These are phyloP conservation scores for Leccinum brunneo-olivaceum DNA, from an alignment of 1,284 basidiomycete genomes.

Conservation along the genomic window DNA sequence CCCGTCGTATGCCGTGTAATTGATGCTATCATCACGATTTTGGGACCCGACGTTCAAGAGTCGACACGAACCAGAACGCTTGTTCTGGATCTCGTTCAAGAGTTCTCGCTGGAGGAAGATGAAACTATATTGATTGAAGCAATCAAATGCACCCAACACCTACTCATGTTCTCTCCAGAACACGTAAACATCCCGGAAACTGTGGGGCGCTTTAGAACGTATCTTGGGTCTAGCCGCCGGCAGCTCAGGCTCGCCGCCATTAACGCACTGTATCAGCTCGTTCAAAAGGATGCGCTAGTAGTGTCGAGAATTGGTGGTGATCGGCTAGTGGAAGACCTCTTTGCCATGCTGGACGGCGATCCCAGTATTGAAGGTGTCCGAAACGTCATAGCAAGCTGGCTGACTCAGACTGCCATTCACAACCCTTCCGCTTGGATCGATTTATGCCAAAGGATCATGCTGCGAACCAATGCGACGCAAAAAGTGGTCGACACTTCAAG, in stretches of 20 bases:
- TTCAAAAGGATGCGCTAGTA: slow-evolving; percentile 87
- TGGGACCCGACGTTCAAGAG: slow-evolving; percentile 95
- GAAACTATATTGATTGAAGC: slow-evolving; percentile 89
- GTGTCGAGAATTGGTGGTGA: slow-evolving; percentile 95
- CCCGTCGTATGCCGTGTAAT: slow-evolving; percentile 89
- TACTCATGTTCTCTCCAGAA: slow-evolving; percentile 90
- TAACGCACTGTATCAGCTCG: slow-evolving; percentile 93
- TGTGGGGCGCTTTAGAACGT: slow-evolving; percentile 66
- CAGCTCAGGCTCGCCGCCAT: slow-evolving; percentile 92
- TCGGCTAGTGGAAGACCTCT: slow-evolving; percentile 88
- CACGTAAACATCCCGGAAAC: slow-evolving; percentile 76
- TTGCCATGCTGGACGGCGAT: slow-evolving; percentile 91
- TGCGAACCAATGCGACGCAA: slow-evolving; percentile 76
- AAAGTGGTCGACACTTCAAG: slow-evolving; percentile 60
- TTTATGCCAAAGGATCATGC: slow-evolving; percentile 95
- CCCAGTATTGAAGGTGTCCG: slow-evolving; percentile 91
- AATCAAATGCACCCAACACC: slow-evolving; percentile 93
- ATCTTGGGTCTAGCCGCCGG: slow-evolving; percentile 73
- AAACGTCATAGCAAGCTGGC: slow-evolving; percentile 92
- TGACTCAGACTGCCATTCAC: slow-evolving; percentile 87
- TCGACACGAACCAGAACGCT: slow-evolving; percentile 75
- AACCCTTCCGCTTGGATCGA: slow-evolving; percentile 98
- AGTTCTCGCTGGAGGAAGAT: slow-evolving; percentile 82
- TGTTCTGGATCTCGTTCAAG: slow-evolving; percentile 79
- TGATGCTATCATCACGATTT: slow-evolving; percentile 87